Conservation (phyloP, 257 asterid species). For the Catharanthus roseus region DNA sequence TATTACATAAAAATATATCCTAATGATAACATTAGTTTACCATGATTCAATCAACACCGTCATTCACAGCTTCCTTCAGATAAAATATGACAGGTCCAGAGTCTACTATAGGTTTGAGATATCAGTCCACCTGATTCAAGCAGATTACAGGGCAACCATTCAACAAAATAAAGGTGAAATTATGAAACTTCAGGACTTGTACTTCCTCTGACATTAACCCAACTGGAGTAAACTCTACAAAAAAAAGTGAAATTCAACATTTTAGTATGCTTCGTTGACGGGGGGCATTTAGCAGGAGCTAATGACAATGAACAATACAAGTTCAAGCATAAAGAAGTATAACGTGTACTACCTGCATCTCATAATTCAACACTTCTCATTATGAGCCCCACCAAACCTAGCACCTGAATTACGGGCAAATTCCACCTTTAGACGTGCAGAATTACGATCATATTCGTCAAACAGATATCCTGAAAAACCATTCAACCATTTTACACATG, state of each 20-base stretch:
- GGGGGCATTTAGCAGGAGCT: conserved; percentile 17
- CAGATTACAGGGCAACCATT: conserved; percentile 28
- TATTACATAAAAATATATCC: neutral
- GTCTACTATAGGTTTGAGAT: neutral
- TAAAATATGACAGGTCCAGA: neutral
- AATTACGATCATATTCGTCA: conserved; percentile 56
- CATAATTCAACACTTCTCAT: conserved; percentile 41
- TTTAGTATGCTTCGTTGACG: conserved; percentile 32
- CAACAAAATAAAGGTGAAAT: conserved; percentile 2
- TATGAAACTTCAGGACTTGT: conserved; percentile 26
- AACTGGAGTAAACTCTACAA: conserved; percentile 40
- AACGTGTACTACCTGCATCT: conserved; percentile 42
- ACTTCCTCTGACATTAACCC: conserved; percentile 13
- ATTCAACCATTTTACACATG: conserved; percentile 5
- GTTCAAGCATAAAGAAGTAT: conserved; percentile 23
- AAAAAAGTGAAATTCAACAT: conserved; percentile 33
- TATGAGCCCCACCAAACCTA: conserved; percentile 52
- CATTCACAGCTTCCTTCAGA: neutral
- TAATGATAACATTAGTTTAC: neutral
- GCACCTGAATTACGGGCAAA: conserved; percentile 64
- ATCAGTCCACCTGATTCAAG: conserved; percentile 13
- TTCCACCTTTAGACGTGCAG: conserved; percentile 46
- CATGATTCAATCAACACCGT: neutral
- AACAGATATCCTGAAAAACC: conserved; percentile 58
- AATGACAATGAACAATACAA: conserved; percentile 27